Evolutionary conservation across 768 basidiomycete species (phyloP).

Genomic region (Mycena haematopus): DNA sequence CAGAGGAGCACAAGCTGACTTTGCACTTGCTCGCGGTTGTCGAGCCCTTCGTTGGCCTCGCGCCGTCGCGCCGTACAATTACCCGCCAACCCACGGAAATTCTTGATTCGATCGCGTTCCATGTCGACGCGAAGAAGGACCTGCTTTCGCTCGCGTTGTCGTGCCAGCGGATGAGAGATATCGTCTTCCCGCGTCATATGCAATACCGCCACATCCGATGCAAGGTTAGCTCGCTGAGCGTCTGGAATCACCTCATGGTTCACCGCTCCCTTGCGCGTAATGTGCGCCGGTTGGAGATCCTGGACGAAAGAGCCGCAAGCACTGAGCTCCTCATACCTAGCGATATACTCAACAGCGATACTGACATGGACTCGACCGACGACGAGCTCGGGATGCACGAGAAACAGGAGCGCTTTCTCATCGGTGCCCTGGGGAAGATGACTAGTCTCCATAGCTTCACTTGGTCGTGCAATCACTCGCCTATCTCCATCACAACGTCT

Average conservation of each 20-base stretch:
- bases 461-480: conserved; percentile 71
- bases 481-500: conserved; percentile 61
- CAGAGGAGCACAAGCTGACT: conserved; percentile 65
- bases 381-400: conserved; percentile 63
- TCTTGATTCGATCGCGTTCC: conserved; percentile 63
- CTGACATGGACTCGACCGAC: conserved; percentile 65
- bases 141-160: conserved; percentile 61
- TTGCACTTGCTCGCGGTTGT: conserved; percentile 64
- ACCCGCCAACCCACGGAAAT: conserved; percentile 71
- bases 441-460: conserved; percentile 54
- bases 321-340: conserved; percentile 44
- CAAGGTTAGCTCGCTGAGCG: conserved; percentile 62
- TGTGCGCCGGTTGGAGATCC: conserved; percentile 63
- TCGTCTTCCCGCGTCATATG: conserved; percentile 68
- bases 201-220: conserved; percentile 66
- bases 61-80: conserved; percentile 53
- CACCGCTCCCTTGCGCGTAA: conserved; percentile 64
- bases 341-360: conserved; percentile 55
- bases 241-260: conserved; percentile 69
- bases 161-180: conserved; percentile 58
- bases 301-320: conserved; percentile 59
- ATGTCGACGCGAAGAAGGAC: conserved; percentile 60
- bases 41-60: conserved; percentile 65
- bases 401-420: conserved; percentile 63
- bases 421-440: conserved; percentile 61